Evolutionary conservation across 192 early-diverging fungal species (phyloP).

Genomic region (Endogone sp.): DNA sequence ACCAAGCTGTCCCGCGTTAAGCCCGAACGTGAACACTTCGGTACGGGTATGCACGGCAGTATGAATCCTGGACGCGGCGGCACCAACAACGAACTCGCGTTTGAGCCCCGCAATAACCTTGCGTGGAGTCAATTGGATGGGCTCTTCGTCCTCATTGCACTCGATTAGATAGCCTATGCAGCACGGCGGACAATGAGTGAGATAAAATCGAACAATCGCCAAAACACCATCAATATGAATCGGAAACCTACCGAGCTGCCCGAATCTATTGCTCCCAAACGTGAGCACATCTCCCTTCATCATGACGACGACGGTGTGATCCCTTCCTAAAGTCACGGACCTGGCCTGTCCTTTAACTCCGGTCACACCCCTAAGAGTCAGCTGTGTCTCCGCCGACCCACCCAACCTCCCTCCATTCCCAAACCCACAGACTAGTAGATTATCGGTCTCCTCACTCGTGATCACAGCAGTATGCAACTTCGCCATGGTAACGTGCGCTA

Average conservation of each 20-base stretch:
- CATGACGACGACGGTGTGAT: constrained; percentile 66
- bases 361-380: constrained; percentile 40
- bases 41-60: constrained; percentile 55
- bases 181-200: neutral
- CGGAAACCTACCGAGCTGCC: constrained; percentile 52
- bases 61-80: constrained; percentile 66
- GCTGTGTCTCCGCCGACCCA: constrained; percentile 55
- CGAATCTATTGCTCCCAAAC: constrained; percentile 62
- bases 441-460: constrained; percentile 41
- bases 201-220: too few relatives aligned
- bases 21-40: constrained; percentile 62
- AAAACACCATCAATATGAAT: too few relatives aligned
- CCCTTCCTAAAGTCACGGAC: constrained; percentile 55
- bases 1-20: constrained; percentile 73
- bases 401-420: constrained; percentile 68
- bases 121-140: constrained; percentile 39
- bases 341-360: constrained; percentile 38
- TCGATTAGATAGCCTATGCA: constrained; percentile 24
- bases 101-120: constrained; percentile 53
- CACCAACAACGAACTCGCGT: constrained; percentile 47
- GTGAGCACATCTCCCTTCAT: constrained; percentile 52
- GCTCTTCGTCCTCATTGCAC: constrained; percentile 23
- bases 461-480: constrained; percentile 66
- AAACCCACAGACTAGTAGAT: constrained; percentile 56
- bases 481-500: constrained; percentile 44